phyloP scores from a whole-genome alignment of 192 early-diverging fungal genomes.

The Backusella luteola region DNA sequence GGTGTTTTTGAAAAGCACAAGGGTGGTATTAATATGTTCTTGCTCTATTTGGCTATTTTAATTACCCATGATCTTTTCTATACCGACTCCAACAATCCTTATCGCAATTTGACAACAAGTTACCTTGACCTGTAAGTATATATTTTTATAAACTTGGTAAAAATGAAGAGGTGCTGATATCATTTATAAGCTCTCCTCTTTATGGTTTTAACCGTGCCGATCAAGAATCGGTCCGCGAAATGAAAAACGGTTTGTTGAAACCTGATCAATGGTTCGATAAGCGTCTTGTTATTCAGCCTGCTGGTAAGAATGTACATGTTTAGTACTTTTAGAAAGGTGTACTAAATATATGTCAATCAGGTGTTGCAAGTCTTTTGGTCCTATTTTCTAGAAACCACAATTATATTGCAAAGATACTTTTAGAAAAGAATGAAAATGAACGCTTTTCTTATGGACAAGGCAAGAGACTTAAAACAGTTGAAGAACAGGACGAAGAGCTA shows the following conservation, averaged over 20 bases:
- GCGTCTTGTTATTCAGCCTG: conserved; percentile 23
- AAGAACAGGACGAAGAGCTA: conserved; percentile 42
- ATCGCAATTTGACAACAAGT: conserved; percentile 41
- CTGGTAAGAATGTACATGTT: conserved; percentile 5
- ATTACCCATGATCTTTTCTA: conserved; percentile 50
- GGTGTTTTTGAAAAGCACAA: conserved; percentile 24
- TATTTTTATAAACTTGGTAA: background rate
- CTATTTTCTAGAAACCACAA: conserved; percentile 53
- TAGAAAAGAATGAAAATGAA: conserved; percentile 39
- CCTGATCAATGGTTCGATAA: conserved; percentile 25
- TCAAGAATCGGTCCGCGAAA: conserved; percentile 20
- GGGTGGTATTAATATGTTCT: conserved; percentile 39
- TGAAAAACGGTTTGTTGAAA: conserved; percentile 23
- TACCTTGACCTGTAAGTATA: conserved; percentile 40
- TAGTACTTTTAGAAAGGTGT: background rate
- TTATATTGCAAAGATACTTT: conserved; percentile 45
- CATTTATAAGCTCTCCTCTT: conserved; percentile 23
- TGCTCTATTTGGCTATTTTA: conserved; percentile 42
- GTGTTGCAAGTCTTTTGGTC: conserved; percentile 38
- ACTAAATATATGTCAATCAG: conserved; percentile 1
- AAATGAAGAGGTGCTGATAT: background rate
- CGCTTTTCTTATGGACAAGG: conserved; percentile 36
- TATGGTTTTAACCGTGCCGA: conserved; percentile 40
- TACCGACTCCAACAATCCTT: conserved; percentile 36
- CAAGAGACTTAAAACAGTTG: background rate